Percentiles rank a stretch among this genome's conserved stretches.
Conservation (phyloP, 129 eudicot genomes). For the Centrapalus pauciflorus region DNA sequence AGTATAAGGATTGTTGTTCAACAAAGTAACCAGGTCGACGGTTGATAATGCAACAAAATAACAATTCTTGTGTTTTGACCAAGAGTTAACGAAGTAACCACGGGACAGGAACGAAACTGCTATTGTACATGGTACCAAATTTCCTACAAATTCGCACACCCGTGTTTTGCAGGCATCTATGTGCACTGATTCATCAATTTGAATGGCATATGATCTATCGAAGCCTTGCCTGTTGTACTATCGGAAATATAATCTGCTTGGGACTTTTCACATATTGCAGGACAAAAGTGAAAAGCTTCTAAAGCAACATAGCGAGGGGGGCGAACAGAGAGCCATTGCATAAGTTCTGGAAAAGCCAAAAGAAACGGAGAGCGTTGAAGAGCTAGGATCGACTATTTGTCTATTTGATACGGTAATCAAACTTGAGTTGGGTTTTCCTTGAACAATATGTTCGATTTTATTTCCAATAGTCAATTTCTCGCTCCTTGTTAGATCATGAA, state of each 20-base stretch:
- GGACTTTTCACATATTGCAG: slow-evolving; percentile 9
- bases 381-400: background rate
- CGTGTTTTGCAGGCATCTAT: too few species aligned
- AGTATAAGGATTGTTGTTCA: background rate
- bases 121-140: too few species aligned
- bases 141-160: too few species aligned
- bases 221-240: background rate
- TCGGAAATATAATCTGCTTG: background rate
- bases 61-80: too few species aligned
- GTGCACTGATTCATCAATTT: too few species aligned
- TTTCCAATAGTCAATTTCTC: slow-evolving; percentile 9
- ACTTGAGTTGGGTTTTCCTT: background rate
- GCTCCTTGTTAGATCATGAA: background rate
- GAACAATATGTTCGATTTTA: slow-evolving; percentile 1
- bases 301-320: slow-evolving; percentile 17
- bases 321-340: slow-evolving; percentile 21
- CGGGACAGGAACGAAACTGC: too few species aligned
- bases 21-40: background rate
- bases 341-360: slow-evolving; percentile 9
- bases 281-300: slow-evolving; percentile 9
- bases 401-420: slow-evolving; percentile 6
- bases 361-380: background rate
- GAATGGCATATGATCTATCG: too few species aligned
- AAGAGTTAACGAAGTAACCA: too few species aligned
- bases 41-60: too few species aligned